phyloP scores from a whole-genome alignment of 2,329 filamentous ascomycete genomes.

The Pseudocercospora musae region DNA sequence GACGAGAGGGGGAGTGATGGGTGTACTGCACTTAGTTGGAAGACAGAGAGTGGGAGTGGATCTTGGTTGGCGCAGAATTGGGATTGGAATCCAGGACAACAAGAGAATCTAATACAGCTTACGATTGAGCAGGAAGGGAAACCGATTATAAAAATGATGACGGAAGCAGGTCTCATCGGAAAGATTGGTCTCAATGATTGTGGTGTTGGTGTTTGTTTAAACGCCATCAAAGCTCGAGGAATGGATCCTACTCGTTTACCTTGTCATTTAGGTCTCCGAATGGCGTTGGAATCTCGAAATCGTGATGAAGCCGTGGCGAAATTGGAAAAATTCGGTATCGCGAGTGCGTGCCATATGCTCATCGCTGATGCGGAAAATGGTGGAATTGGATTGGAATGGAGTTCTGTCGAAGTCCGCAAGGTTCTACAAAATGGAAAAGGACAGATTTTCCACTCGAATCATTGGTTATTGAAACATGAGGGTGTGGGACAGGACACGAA shows the following conservation, averaged over 20 bases:
- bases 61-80: constrained; percentile 56
- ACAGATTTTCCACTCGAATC: constrained; percentile 45
- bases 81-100: constrained; percentile 57
- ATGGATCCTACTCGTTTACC: constrained; percentile 53
- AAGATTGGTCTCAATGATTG: constrained; percentile 63
- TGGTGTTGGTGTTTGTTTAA: constrained; percentile 59
- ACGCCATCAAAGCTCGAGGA: constrained; percentile 58
- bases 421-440: constrained; percentile 34
- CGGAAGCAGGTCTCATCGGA: constrained; percentile 60
- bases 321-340: constrained; percentile 49
- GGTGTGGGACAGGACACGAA: constrained; percentile 39
- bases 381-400: constrained; percentile 51
- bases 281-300: constrained; percentile 52
- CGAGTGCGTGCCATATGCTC: constrained; percentile 53
- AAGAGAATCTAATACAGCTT: constrained; percentile 49
- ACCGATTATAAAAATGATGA: constrained; percentile 54
- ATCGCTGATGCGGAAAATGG: constrained; percentile 47
- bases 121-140: constrained; percentile 44
- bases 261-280: constrained; percentile 58
- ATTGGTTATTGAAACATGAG: constrained; percentile 40
- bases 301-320: constrained; percentile 46
- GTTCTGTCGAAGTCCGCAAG: constrained; percentile 34
- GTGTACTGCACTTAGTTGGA: constrained; percentile 53
- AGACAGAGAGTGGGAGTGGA: constrained; percentile 7
- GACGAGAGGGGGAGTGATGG: constrained; percentile 44